Percentiles rank a stretch among this genome's conserved stretches.
Evolutionary conservation across 352 stramenopile species (phyloP).

Genomic region (Phytopythium kandeliae): DNA sequence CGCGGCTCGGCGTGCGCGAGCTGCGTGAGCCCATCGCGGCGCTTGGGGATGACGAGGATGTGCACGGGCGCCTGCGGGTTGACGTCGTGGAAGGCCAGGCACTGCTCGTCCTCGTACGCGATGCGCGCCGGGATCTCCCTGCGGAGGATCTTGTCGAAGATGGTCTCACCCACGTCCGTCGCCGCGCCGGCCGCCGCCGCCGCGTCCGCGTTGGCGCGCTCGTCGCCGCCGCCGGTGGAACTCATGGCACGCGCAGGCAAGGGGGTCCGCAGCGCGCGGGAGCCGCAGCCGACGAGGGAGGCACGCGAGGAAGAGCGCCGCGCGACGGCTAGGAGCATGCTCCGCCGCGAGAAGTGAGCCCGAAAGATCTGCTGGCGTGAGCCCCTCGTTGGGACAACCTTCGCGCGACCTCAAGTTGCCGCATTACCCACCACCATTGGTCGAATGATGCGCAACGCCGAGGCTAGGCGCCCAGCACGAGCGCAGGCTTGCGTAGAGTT

Average conservation of each 20-base stretch:
- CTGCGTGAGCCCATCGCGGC: conserved; percentile 89
- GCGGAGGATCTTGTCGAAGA: conserved; percentile 99
- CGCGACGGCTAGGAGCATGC: conserved; percentile 18
- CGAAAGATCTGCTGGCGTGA: background rate
- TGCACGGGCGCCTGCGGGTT: conserved; percentile 94
- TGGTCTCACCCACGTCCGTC: conserved; percentile 72
- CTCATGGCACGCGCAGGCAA: conserved; percentile 32
- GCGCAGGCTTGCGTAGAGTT: too few relatives aligned
- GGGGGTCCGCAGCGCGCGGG: background rate
- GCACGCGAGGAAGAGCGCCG: conserved; percentile 9
- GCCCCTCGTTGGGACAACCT: background rate
- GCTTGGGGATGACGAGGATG: conserved; percentile 97
- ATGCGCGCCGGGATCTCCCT: conserved; percentile 93
- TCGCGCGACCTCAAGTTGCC: conserved; percentile 5
- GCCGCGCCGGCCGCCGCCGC: conserved; percentile 24
- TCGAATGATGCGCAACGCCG: conserved; percentile 2
- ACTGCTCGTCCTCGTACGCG: conserved; percentile 95
- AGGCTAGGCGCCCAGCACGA: conserved; percentile 3
- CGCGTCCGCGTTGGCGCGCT: conserved; percentile 55
- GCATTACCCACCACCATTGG: conserved; percentile 8
- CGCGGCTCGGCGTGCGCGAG: conserved; percentile 87
- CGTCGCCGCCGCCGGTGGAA: conserved; percentile 23
- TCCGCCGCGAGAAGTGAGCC: background rate
- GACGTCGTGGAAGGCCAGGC: conserved; percentile 98
- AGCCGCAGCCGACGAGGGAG: background rate